These are phyloP conservation scores for Penicillium sp. DNA, from an alignment of 2,329 filamentous ascomycete genomes.

Conservation along the genomic window DNA sequence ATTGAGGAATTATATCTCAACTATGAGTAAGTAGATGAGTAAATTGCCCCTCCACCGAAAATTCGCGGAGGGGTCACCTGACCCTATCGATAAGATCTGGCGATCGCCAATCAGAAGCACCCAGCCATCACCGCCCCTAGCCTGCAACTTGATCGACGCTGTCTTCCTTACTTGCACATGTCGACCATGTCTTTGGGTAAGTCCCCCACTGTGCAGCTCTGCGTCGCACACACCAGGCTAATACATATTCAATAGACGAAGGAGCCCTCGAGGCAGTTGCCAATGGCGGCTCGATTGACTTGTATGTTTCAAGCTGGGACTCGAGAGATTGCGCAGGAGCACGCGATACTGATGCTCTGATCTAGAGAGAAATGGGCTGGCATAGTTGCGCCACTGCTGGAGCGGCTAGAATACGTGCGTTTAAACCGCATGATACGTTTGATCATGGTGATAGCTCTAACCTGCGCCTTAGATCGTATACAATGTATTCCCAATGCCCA, in stretches of 20 bases:
- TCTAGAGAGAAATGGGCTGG: slow-evolving; percentile 68
- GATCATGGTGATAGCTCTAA: slow-evolving; percentile 5
- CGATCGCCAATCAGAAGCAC: slow-evolving; percentile 17
- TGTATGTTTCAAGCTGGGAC: slow-evolving; percentile 44
- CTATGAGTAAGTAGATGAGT: slow-evolving; percentile 8
- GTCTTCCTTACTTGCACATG: slow-evolving; percentile 13
- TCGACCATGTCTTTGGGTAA: slow-evolving; percentile 35
- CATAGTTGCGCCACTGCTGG: slow-evolving; percentile 64
- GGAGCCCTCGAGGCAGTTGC: slow-evolving; percentile 57
- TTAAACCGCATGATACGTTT: background rate
- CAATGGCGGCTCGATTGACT: slow-evolving; percentile 59
- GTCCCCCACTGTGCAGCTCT: slow-evolving; percentile 5
- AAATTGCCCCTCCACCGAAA: slow-evolving; percentile 24
- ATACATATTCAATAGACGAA: slow-evolving; percentile 42
- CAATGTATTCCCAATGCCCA: slow-evolving; percentile 73
- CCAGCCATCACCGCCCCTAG: slow-evolving; percentile 9
- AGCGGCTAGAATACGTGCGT: slow-evolving; percentile 65
- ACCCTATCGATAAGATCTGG: slow-evolving; percentile 20
- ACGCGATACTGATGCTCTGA: slow-evolving; percentile 32
- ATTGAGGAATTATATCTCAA: background rate
- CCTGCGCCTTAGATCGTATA: slow-evolving; percentile 64
- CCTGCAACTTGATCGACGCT: slow-evolving; percentile 15
- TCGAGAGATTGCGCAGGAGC: slow-evolving; percentile 2
- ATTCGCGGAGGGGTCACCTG: slow-evolving; percentile 24
- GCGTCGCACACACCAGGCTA: background rate